Percentiles rank a stretch among this genome's conserved stretches.
Conservation (phyloP, 306 rosid species). For the Acacia melanoxylon region DNA sequence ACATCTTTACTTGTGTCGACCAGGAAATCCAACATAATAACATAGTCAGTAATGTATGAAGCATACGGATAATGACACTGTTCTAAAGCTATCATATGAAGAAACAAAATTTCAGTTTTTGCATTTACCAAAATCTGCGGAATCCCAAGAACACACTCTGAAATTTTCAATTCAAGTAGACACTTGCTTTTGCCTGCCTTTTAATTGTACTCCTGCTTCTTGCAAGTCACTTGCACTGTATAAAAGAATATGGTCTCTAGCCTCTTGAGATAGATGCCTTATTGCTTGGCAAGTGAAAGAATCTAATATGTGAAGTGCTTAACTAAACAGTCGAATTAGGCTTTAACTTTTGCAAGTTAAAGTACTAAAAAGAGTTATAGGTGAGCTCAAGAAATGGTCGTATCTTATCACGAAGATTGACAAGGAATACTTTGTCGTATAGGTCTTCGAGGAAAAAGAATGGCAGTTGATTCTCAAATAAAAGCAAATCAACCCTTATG, state of each 20-base stretch:
- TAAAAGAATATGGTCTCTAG: not conserved
- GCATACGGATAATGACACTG: not conserved
- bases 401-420: not conserved
- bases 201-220: not conserved
- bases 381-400: not conserved
- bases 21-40: not conserved
- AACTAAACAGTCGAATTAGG: not conserved
- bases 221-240: not conserved
- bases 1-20: not conserved
- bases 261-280: not conserved
- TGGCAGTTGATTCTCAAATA: not conserved
- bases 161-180: not conserved
- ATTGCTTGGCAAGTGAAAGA: not conserved
- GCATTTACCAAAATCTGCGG: not conserved
- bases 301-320: not conserved
- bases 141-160: not conserved
- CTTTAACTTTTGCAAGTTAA: not conserved
- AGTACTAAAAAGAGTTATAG: not conserved
- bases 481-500: not conserved
- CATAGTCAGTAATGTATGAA: not conserved
- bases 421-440: not conserved
- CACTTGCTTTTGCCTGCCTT: not conserved
- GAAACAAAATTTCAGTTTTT: not conserved
- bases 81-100: not conserved
- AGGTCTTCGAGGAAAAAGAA: not conserved